Evolutionary conservation across 306 rosid genomes (phyloP), one percentile per base, ranked within the genome.

Genomic region (Carpinus viminea): DNA sequence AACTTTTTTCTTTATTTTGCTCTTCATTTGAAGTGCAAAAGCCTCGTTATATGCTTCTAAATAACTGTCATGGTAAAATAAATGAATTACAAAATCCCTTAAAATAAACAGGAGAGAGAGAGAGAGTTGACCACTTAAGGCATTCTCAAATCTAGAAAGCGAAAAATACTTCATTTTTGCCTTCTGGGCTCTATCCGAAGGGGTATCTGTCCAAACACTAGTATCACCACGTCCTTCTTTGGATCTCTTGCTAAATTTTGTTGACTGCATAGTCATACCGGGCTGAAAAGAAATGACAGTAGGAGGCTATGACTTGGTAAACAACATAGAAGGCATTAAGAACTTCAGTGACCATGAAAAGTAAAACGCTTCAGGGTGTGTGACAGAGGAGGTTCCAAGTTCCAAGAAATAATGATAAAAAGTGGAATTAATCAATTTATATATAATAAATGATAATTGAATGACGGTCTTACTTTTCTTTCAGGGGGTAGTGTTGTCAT

Each of bases 221-320:
- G 98, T 89, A 78, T 95, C 98, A 11, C 98, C 98, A 47, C 97
- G 93, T 15, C 97, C 95, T 90, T 91, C 95, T 84, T 88, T 95
- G n/a, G 89, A 7, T 24, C 86, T 79, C 77, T 72, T 85, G 79
- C 96, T 92, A 78, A 92, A 95, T 45, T 54, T 78, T 57, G 91
- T 89, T 8, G 98, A 85, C 60, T 95, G 98, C 83, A 77, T 91
- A 18, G 92, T 59, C 92, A 95, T 64, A 53, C 97, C 97, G 73
- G 94, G 93, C 97, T 94, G 90, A 80, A 76, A 83, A 31, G 48
- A 54, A 72, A 10, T 45, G 57, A 51, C 52, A 45, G 55, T 61
- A 52, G 31, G 52, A 57, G 47, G 48, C 16, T 38, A 66, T 66
- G 48, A 38, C 4, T 17, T 66, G 0, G 51, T 17, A 38, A 41